These are phyloP conservation scores for Pleurotus tuber-regium DNA, from an alignment of 768 basidiomycete species.

Conservation along the genomic window DNA sequence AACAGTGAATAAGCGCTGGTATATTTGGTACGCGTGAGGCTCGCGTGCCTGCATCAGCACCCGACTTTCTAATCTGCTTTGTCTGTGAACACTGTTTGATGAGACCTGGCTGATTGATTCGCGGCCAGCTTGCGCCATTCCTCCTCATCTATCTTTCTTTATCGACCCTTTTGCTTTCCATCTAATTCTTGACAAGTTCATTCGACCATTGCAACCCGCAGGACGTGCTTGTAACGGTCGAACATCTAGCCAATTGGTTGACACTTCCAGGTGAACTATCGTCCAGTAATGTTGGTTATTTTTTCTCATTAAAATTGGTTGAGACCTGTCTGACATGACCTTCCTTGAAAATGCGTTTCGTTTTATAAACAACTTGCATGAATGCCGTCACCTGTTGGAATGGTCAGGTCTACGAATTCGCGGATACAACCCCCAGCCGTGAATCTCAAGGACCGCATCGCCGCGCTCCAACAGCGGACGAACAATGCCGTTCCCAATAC, in stretches of 20 bases:
- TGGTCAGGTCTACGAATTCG: conserved; percentile 23
- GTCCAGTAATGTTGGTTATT: too few relatives aligned
- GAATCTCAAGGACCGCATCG: conserved; percentile 82
- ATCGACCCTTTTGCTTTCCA: conserved; percentile 1
- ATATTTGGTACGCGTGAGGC: background rate
- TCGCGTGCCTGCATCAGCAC: background rate
- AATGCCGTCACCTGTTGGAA: too few relatives aligned
- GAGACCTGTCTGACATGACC: too few relatives aligned
- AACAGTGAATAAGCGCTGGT: background rate
- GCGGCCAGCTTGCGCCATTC: background rate
- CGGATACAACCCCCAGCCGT: conserved; percentile 33
- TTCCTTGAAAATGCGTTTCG: too few relatives aligned
- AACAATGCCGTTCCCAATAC: conserved; percentile 25
- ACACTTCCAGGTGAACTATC: background rate
- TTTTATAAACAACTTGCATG: too few relatives aligned
- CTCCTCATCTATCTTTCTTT: conserved; percentile 1
- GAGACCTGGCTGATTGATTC: conserved; percentile 9
- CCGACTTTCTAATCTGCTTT: background rate
- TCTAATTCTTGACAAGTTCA: background rate
- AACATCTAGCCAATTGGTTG: background rate
- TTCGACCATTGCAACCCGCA: conserved; percentile 3
- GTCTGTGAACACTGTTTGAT: conserved; percentile 1
- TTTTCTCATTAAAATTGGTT: too few relatives aligned
- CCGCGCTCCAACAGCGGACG: conserved; percentile 67
- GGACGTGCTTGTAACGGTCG: conserved; percentile 4